Evolutionary conservation across 345 rosid species (phyloP), one percentile per base, ranked within the genome.

Genomic region (Eutrema japonicum): DNA sequence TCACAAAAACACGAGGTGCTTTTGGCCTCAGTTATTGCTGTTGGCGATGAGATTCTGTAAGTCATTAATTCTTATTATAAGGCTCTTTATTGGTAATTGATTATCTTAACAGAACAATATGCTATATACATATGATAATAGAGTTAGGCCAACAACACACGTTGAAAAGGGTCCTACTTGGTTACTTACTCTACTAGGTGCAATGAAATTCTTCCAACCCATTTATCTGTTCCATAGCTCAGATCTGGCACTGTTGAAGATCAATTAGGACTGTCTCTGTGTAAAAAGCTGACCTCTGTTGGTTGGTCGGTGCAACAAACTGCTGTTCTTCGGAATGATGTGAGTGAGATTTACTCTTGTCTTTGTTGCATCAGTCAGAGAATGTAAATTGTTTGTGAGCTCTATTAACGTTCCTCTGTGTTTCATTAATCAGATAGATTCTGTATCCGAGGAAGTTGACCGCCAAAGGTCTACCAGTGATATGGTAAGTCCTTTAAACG

Each of bases 1-100:
- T 74, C 88, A 38, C 71, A 72, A 59, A 79, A 79, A 54, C 80
- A 78, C 48, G 77, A 87, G 81, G 80, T 75, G 75, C 83, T 82
- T 58, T 78, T 80, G 56, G 91, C 90, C 63, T 85, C 99, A 22
- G 85, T 78, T 18, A 87, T 95, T 65, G 86, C 88, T 60, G 96
- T 95, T 32, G 98, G 98, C 10, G 97, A 95, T 85, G 99, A 95
- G 96, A 87, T 95, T 83, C 88, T 95, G 99, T 95, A 92, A 85
- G 99, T 86, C 81, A 30, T 4, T 56, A 40, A 59, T 42, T 66
- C 66, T 77, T 60, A 32, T 27, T n/a, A 33, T 48, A n/a, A 3
- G 76, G 46, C 38, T 77, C 56, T n/a, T 9, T 7, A 30, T 22
- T 36, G 32, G 7, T 14, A 57, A 3, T 4, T 56, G 6, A 8